Evolutionary conservation across 805 yeast species (phyloP), one percentile per base, ranked within the genome.

Genomic region (Wickerhamiella kurtzmanii): DNA sequence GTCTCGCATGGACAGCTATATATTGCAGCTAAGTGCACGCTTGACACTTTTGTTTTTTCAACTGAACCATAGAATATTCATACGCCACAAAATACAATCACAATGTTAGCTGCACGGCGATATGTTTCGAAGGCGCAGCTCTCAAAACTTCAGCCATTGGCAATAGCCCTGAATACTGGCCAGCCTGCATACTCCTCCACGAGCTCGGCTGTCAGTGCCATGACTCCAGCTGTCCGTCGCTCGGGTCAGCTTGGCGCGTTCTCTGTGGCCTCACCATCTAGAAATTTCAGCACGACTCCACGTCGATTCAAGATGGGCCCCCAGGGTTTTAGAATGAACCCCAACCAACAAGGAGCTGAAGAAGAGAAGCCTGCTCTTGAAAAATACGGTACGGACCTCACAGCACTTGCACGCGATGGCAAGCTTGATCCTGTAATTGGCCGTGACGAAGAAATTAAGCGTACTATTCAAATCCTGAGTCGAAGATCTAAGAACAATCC

Each of bases 381-480:
- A 56, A 79, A 80, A 58, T 89, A 68, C 60, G 98, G 96, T 19
- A 75, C 82, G 0, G 89, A 92, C 62, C 66, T 89, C 51, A 92
- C 97, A 1, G 77, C 80, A 48, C 63, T 89, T 54, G 98, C 98
- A 1, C 72, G 74, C 51, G 84, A 83, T 46, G 97, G 97, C 22
- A 85, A 85, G 57, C 69, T 89, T 36, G 98, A 89, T 59, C 98
- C 98, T 0, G 97, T 92, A 19, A 92, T 89, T 58, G 98, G 98
- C 2, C 72, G 97, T 52, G 97, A 92, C 58, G 95, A 88, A 52
- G 97, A 92, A 60, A 92, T 89, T 48, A 74, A 89, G 49, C 71
- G 98, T 49, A 89, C 97, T 0, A 81, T 89, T 48, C 97, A 89
- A 62, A 88, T 89, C 43, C 67, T 89, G 41, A 85, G 96, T 1